phyloP scores from a whole-genome alignment of 1,284 basidiomycete genomes.

The Sporisorium iseilematis-ciliati region DNA sequence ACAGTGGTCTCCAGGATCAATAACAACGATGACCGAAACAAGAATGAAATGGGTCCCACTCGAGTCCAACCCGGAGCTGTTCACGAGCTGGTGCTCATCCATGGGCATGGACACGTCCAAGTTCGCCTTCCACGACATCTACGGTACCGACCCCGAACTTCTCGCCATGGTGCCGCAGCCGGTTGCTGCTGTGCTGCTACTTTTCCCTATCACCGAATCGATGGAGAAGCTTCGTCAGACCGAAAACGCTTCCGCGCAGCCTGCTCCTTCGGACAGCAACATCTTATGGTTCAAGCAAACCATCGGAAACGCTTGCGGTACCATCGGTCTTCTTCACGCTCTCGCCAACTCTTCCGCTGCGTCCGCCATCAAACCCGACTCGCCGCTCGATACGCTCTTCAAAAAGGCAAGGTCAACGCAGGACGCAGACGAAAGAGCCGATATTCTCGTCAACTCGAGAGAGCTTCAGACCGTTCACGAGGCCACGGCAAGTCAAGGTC shows the following conservation, averaged over 20 bases:
- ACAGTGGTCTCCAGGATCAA: background rate
- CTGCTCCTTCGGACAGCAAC: constrained; percentile 20
- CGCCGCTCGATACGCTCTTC: constrained; percentile 59
- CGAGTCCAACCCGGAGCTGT: constrained; percentile 69
- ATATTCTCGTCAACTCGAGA: constrained; percentile 43
- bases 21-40: constrained; percentile 7
- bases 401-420: constrained; percentile 41
- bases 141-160: constrained; percentile 72
- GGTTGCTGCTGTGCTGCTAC: constrained; percentile 72
- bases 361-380: constrained; percentile 36
- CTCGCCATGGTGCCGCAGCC: constrained; percentile 72
- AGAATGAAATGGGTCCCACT: constrained; percentile 66
- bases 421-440: constrained; percentile 31
- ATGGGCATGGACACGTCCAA: constrained; percentile 64
- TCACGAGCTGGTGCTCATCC: constrained; percentile 57
- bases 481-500: constrained; percentile 56
- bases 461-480: constrained; percentile 60
- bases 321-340: constrained; percentile 68
- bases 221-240: constrained; percentile 44
- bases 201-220: constrained; percentile 71
- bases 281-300: constrained; percentile 68
- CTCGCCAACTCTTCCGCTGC: constrained; percentile 63
- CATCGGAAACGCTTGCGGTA: constrained; percentile 70
- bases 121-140: constrained; percentile 73
- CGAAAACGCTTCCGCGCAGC: constrained; percentile 41